These are phyloP conservation scores for Colletotrichum sp. DNA, from an alignment of 2,329 filamentous ascomycete genomes.

Conservation along the genomic window DNA sequence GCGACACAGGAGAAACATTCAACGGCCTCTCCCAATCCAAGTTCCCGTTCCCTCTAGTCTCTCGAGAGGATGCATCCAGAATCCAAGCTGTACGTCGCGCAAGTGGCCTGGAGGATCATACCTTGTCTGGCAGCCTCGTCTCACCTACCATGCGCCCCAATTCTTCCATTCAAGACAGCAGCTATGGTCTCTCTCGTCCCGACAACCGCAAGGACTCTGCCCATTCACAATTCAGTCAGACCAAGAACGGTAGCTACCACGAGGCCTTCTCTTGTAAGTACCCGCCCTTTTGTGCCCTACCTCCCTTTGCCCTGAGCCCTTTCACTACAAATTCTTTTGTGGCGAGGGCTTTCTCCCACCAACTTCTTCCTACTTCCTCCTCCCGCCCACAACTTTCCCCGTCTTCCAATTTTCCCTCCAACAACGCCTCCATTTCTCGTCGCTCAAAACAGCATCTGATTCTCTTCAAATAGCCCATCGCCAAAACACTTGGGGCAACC, in stretches of 20 bases:
- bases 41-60: constrained; percentile 9
- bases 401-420: neutral
- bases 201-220: neutral
- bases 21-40: neutral
- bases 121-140: constrained; percentile 7
- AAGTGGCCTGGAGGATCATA: constrained; percentile 23
- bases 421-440: neutral
- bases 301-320: neutral
- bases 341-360: neutral
- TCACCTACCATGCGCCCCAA: neutral
- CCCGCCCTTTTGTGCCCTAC: neutral
- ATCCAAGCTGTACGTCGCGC: constrained; percentile 17
- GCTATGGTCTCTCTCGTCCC: neutral
- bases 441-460: neutral
- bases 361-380: neutral
- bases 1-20: neutral
- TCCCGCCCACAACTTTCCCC: neutral
- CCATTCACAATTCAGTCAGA: neutral
- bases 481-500: neutral
- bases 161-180: neutral
- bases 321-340: neutral
- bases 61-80: constrained; percentile 10
- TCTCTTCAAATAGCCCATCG: neutral
- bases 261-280: neutral
- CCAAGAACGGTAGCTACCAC: neutral